phyloP scores from a whole-genome alignment of 345 rosid genomes.

The Salix purpurea region DNA sequence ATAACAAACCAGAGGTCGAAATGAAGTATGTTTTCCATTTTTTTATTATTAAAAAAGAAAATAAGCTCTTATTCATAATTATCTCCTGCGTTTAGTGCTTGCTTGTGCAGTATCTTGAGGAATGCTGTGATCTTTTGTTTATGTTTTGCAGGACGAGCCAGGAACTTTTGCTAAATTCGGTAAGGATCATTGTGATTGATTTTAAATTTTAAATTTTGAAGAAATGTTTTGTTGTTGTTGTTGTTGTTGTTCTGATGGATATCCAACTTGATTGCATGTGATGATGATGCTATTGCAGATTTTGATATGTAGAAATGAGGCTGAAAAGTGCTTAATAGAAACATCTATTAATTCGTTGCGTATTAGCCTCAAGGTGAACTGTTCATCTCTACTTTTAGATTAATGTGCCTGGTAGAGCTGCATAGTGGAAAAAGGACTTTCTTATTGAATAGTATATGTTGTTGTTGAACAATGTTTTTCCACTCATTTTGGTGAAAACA shows the following conservation, averaged over 20 bases:
- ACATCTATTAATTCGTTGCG: slow-evolving; percentile 92
- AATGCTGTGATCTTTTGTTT: slow-evolving; percentile 10
- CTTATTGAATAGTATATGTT: not conserved
- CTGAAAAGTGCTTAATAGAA: slow-evolving; percentile 93
- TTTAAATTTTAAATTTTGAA: not conserved
- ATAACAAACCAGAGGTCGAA: slow-evolving; percentile 99
- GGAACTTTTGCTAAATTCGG: slow-evolving; percentile 89
- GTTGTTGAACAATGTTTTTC: too few species aligned
- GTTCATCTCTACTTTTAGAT: too few species aligned
- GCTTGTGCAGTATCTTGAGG: not conserved
- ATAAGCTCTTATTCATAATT: too few species aligned
- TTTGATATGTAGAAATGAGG: slow-evolving; percentile 91
- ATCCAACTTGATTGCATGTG: not conserved
- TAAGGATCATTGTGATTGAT: slow-evolving; percentile 41
- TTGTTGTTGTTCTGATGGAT: not conserved
- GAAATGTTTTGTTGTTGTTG: not conserved
- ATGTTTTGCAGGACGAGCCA: slow-evolving; percentile 76
- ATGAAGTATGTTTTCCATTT: slow-evolving; percentile 63
- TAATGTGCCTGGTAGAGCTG: not conserved
- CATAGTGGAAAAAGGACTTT: not conserved
- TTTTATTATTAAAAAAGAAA: not conserved
- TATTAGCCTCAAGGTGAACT: slow-evolving; percentile 84
- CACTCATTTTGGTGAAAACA: too few species aligned
- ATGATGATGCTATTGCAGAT: slow-evolving; percentile 37
- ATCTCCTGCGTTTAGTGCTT: too few species aligned